Conservation (phyloP, 306 rosid species). For the Hippophae gyantsensis region DNA sequence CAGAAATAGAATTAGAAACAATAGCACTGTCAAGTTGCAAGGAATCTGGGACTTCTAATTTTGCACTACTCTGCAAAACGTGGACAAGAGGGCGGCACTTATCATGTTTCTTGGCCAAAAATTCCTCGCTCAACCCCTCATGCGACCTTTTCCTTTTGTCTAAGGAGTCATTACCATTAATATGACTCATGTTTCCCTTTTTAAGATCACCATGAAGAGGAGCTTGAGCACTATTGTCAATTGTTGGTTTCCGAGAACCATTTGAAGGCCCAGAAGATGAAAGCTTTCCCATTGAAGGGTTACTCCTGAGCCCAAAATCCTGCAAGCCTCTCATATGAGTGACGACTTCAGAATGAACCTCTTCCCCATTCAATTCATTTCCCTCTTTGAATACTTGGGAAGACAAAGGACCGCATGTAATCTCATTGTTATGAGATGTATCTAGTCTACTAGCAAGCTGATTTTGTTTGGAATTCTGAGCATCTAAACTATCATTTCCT, state of each 20-base stretch:
- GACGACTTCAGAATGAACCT: slow-evolving; percentile 34
- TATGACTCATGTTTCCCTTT: slow-evolving; percentile 26
- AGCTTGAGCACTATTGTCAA: slow-evolving; percentile 30
- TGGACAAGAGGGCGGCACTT: slow-evolving; percentile 22
- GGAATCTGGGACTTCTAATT: slow-evolving; percentile 20
- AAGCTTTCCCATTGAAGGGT: slow-evolving; percentile 38
- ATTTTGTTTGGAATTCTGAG: slow-evolving; percentile 19
- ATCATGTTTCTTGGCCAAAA: slow-evolving; percentile 19
- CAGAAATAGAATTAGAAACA: slow-evolving; percentile 42
- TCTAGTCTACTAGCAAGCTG: slow-evolving; percentile 25
- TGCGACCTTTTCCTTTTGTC: slow-evolving; percentile 25
- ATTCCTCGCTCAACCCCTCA: slow-evolving; percentile 23
- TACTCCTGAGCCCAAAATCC: slow-evolving; percentile 40
- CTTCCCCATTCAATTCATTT: slow-evolving; percentile 38
- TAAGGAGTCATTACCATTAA: slow-evolving; percentile 29
- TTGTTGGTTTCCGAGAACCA: slow-evolving; percentile 32
- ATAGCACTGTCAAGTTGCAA: slow-evolving; percentile 29
- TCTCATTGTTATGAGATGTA: slow-evolving; percentile 26
- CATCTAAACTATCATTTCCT: slow-evolving; percentile 29
- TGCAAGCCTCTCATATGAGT: slow-evolving; percentile 65
- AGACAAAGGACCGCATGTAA: slow-evolving; percentile 22
- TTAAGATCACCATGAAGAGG: slow-evolving; percentile 26
- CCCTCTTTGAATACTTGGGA: slow-evolving; percentile 31
- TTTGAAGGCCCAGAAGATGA: slow-evolving; percentile 31
- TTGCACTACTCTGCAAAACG: slow-evolving; percentile 23